Conservation (phyloP, 306 rosid genomes). For the Ochetophila trinervis region DNA sequence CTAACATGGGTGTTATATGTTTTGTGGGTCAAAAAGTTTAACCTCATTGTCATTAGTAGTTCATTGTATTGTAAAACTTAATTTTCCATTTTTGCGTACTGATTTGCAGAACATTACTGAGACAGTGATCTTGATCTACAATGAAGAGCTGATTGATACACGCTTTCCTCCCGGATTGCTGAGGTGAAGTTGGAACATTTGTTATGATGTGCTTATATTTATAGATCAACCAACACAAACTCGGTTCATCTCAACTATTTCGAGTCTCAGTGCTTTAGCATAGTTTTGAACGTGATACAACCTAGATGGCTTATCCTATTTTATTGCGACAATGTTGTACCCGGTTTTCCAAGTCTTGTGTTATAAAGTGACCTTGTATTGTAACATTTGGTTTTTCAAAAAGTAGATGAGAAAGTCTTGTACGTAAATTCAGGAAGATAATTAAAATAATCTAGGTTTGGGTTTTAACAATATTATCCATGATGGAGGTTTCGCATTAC, state of each 20-base stretch:
- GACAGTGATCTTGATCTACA: neutral
- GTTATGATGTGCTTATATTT: conserved; percentile 10
- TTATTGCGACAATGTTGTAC: neutral
- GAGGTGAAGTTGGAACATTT: conserved; percentile 26
- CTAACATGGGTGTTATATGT: too few relatives aligned
- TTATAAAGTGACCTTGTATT: neutral
- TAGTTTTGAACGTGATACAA: neutral
- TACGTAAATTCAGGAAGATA: neutral
- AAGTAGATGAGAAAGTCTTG: too few relatives aligned
- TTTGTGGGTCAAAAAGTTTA: too few relatives aligned
- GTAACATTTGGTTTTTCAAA: conserved; percentile 3
- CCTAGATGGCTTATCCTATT: neutral
- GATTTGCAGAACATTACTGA: conserved; percentile 1
- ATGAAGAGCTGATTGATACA: conserved; percentile 7
- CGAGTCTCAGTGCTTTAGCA: neutral
- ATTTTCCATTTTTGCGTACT: neutral
- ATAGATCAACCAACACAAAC: conserved; percentile 7
- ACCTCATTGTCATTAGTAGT: too few relatives aligned
- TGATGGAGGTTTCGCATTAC: too few relatives aligned
- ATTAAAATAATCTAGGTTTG: too few relatives aligned
- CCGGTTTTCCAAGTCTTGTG: neutral
- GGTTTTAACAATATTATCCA: too few relatives aligned
- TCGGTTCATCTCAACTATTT: neutral
- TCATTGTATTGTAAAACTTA: neutral
- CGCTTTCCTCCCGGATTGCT: conserved; percentile 26